Percentiles rank a stretch among this genome's conserved stretches.
phyloP scores from a whole-genome alignment of 805 yeast genomes.

The Yarrowia yakushimensis region DNA sequence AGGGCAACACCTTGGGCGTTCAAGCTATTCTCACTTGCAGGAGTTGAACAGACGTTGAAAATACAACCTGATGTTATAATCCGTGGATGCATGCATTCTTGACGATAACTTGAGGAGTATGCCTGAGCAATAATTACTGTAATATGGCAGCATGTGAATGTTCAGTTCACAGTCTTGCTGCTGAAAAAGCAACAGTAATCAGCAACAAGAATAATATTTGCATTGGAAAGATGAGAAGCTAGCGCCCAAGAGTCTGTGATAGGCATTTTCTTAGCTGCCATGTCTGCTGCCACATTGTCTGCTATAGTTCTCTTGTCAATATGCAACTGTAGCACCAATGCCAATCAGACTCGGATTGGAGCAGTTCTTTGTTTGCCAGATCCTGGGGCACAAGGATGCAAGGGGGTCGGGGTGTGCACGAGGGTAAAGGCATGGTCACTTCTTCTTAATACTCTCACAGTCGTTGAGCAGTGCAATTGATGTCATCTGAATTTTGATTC shows the following conservation, averaged over 20 bases:
- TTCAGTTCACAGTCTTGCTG: background rate
- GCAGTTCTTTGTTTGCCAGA: background rate
- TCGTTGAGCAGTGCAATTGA: too few species aligned
- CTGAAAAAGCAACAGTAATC: background rate
- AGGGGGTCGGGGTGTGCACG: too few species aligned
- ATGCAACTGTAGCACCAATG: background rate
- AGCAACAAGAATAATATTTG: background rate
- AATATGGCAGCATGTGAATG: slow-evolving; percentile 12
- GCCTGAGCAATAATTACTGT: background rate
- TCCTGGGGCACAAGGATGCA: background rate
- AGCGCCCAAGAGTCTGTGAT: background rate
- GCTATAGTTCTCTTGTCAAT: background rate
- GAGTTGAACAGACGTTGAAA: too few species aligned
- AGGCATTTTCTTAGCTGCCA: too few species aligned
- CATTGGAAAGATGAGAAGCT: background rate
- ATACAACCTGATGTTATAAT: too few species aligned
- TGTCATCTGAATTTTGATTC: too few species aligned
- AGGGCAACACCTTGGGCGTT: too few species aligned
- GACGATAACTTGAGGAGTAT: background rate
- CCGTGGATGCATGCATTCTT: background rate
- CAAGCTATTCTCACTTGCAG: too few species aligned
- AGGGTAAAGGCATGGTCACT: too few species aligned
- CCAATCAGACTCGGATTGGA: background rate
- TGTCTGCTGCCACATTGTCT: too few species aligned
- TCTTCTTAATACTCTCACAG: too few species aligned